Percentiles rank a stretch among this genome's conserved stretches.
Conservation (phyloP, 225 moss, liverwort and hornwort species). For the Thuidium tamariscinum region DNA sequence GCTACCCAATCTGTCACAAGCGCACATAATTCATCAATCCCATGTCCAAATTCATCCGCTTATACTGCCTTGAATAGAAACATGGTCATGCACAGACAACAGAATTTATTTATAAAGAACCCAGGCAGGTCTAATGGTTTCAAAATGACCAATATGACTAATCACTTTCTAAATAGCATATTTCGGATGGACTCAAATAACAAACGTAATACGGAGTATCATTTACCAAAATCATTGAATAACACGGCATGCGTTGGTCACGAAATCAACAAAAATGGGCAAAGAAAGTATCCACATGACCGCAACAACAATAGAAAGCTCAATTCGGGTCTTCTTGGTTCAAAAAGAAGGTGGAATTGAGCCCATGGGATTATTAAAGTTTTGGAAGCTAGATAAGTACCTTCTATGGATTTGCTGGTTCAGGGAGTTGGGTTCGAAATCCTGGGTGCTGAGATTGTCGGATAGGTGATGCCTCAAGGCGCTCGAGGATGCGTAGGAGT, state of each 20-base stretch:
- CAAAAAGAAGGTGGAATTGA: not conserved
- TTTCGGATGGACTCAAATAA: too few relatives aligned
- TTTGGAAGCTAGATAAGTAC: not conserved
- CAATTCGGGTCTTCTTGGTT: not conserved
- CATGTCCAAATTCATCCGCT: not conserved
- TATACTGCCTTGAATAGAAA: not conserved
- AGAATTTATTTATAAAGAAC: too few relatives aligned
- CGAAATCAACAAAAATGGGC: not conserved
- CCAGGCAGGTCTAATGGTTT: not conserved
- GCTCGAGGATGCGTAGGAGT: not conserved
- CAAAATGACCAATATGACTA: not conserved
- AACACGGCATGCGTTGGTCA: not conserved
- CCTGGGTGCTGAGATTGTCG: not conserved
- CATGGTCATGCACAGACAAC: not conserved
- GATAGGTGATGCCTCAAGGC: not conserved
- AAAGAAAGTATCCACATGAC: not conserved
- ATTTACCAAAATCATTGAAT: not conserved
- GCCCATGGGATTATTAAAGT: not conserved
- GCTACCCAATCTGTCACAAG: not conserved
- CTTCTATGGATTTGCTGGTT: conserved; percentile 4
- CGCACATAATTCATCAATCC: not conserved
- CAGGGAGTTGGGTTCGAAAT: conserved; percentile 9
- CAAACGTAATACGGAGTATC: too few relatives aligned
- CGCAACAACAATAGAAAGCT: not conserved
- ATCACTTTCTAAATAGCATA: not conserved